Evolutionary conservation across 2,329 filamentous ascomycete species (phyloP).

Genomic region (Rasamsonia emersonii): DNA sequence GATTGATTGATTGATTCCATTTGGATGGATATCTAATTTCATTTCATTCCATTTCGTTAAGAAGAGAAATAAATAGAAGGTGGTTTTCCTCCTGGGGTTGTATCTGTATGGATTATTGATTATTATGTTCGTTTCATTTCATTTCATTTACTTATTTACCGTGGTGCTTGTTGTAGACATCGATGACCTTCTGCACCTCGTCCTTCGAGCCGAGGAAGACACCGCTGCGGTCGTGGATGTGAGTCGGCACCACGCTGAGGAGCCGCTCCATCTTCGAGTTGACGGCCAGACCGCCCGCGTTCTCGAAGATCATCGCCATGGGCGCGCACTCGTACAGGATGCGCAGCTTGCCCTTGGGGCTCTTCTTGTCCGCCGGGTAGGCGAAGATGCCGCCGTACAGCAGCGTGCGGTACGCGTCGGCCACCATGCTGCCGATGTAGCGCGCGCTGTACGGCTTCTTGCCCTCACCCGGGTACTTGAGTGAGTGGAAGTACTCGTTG

Average conservation of each 20-base stretch:
- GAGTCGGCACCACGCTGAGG: conserved; percentile 78
- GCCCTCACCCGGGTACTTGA: conserved; percentile 68
- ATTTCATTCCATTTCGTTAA: too few species aligned
- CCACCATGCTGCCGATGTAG: conserved; percentile 98
- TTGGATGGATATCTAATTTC: too few species aligned
- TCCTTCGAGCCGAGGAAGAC: conserved; percentile 95
- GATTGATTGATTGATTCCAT: too few species aligned
- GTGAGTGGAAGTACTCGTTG: conserved; percentile 76
- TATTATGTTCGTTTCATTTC: too few species aligned
- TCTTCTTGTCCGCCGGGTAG: conserved; percentile 97
- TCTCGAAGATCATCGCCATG: conserved; percentile 98
- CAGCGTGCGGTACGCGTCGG: conserved; percentile 91
- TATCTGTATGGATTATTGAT: too few species aligned
- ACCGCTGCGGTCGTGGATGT: conserved; percentile 90
- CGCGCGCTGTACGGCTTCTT: conserved; percentile 84
- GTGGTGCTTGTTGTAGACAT: conserved; percentile 55
- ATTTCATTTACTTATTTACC: conserved; percentile 12
- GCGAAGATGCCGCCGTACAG: conserved; percentile 96
- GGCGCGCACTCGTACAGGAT: conserved; percentile 98
- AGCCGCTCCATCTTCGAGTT: conserved; percentile 87
- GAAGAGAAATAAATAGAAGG: too few species aligned
- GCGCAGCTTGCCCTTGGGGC: conserved; percentile 92
- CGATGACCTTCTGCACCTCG: conserved; percentile 92
- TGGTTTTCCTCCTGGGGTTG: too few species aligned
- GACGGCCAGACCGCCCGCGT: conserved; percentile 87